Base-by-base conservation (phyloP, 2,329 filamentous ascomycete species). In the Aspergillus ochraceus region DNA sequence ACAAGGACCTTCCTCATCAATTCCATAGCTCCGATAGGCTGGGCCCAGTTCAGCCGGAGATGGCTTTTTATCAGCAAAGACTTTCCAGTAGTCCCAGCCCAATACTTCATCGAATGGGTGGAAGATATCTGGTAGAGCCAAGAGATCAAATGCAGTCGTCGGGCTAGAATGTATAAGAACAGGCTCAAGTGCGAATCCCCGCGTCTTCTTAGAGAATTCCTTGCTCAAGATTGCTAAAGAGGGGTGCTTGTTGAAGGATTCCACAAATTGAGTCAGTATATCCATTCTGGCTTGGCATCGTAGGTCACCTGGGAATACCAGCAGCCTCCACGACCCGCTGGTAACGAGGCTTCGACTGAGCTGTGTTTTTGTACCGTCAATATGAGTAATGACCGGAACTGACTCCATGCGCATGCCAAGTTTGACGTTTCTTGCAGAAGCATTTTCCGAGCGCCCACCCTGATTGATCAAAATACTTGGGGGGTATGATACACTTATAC, bases 231-330 rank as follows among this genome's bases (percentile, higher is more conserved):
- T 5, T 24, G 24, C 24, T 5, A 24, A 5, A 5, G 24, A 24
- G 6, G 24, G 4, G 24, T 24, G 24, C 6, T 56, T 24, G 30
- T 10, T 61, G 30, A 67, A 59, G 3, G 4, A 17, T 1, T 61
- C 42, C 1, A 54, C 36, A 10, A 66, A 62, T 1, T 14, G 6
- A 6, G 50, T 11, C 10, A 68, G n/a, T 2, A 29, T n/a, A 2
- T 56, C n/a, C 29, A 55, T 52, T 20, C 17, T 24, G 1, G 19
- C 10, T 12, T 39, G 10, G 14, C 55, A 4, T 20, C 26, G 29
- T n/a, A 70, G 10, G 19, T 68, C 66, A 2, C 62, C 64, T 8
- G 64, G 39, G 36, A 69, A 69, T 5, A 69, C 63, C 1, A 69
- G 30, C 4, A 69, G 24, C 4, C 55, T 60, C 67, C 67, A 70